These are phyloP conservation scores for Austropuccinia psidii DNA, from an alignment of 1,284 basidiomycete genomes.

Conservation along the genomic window DNA sequence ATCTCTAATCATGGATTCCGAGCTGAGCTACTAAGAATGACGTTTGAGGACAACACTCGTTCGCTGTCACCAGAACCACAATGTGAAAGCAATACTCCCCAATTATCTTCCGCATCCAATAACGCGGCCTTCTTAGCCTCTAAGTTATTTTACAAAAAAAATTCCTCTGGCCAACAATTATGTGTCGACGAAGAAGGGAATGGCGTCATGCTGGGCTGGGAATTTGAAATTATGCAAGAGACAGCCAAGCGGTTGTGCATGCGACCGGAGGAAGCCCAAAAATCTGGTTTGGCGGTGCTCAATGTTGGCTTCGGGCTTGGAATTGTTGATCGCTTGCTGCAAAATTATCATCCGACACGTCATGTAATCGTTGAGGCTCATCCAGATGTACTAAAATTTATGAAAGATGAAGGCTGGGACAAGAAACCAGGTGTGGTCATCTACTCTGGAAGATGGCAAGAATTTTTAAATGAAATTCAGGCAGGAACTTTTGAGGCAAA, in stretches of 20 bases:
- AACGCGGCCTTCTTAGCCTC: conserved; percentile 68
- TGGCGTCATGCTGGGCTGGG: conserved; percentile 35
- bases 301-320: conserved; percentile 34
- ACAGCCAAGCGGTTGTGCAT: not conserved
- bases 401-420: conserved; percentile 68
- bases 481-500: not conserved
- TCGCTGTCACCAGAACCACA: conserved; percentile 32
- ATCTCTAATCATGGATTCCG: conserved; percentile 74
- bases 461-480: conserved; percentile 45
- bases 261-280: not conserved
- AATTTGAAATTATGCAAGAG: conserved; percentile 16
- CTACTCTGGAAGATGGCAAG: conserved; percentile 88
- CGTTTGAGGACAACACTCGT: conserved; percentile 41
- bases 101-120: conserved; percentile 64
- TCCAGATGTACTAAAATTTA: conserved; percentile 73
- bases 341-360: conserved; percentile 51
- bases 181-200: conserved; percentile 32
- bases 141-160: conserved; percentile 56
- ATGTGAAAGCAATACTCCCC: conserved; percentile 51
- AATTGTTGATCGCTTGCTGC: conserved; percentile 17
- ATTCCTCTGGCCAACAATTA: conserved; percentile 4
- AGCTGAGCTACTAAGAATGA: conserved; percentile 50
- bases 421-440: conserved; percentile 67
- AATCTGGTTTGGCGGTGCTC: not conserved
- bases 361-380: conserved; percentile 96